phyloP scores from a whole-genome alignment of 2,329 filamentous ascomycete species.

The Nannizzia gypsea region DNA sequence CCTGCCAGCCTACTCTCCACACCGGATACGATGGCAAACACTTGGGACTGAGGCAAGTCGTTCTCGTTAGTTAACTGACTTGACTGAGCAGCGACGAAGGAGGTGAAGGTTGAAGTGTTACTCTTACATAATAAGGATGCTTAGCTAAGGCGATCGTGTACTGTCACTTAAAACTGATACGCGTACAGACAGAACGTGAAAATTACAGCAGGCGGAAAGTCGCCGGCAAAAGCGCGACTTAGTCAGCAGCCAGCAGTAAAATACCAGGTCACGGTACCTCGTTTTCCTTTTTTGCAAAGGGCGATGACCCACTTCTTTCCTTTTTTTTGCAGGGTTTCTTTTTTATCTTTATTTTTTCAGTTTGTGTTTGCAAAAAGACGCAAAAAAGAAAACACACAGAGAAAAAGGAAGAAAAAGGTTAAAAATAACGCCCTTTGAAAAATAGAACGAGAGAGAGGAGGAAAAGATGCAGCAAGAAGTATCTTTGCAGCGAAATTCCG shows the following conservation, averaged over 20 bases:
- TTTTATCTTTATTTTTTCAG: neutral
- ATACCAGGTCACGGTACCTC: conserved; percentile 2
- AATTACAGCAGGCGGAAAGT: neutral
- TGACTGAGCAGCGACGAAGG: too few species aligned
- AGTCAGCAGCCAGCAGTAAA: neutral
- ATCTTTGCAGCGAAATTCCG: neutral
- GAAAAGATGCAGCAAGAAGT: neutral
- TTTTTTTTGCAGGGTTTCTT: neutral
- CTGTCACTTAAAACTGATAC: neutral
- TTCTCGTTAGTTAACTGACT: neutral
- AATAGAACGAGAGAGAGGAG: neutral
- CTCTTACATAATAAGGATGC: neutral
- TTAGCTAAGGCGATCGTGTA: conserved; percentile 1
- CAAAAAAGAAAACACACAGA: neutral
- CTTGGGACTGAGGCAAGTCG: neutral
- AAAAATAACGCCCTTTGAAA: neutral
- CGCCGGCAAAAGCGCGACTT: neutral
- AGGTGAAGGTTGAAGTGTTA: neutral
- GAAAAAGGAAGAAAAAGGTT: neutral
- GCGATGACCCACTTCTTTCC: neutral
- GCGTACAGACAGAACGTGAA: neutral
- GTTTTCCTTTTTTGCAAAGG: neutral
- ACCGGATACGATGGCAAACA: too few species aligned
- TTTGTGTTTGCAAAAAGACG: neutral
- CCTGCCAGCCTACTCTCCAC: too few species aligned